Base-by-base conservation (phyloP, 257 asterid genomes). In the Gardenia jasminoides region DNA sequence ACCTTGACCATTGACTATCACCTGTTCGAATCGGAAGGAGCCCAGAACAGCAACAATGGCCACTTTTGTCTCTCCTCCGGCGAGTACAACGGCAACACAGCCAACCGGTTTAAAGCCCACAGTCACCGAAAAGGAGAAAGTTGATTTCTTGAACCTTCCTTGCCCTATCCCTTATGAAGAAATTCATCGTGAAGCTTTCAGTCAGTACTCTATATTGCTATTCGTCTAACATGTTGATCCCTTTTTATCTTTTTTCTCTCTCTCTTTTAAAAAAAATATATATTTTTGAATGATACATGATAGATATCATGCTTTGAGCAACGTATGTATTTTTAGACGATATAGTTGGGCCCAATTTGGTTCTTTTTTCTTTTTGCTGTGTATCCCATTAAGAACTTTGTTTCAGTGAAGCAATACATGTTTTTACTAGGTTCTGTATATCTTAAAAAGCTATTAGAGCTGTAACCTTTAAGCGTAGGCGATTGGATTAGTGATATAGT, bases 81-180 rank as follows among this genome's bases (percentile, higher is more conserved):
- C 90, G 78, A 76, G 82, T 39, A 64, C 85, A 30, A 36, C 81
- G 41, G 81, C 91, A 15, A 22, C 77, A 58, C 59, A 54, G 6
- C 83, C 93, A 77, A 76, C 88, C 68, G 87, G 78, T 77, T 76
- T 88, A 22, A 81, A 36, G 65, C 87, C 92, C 65, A 11, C 84
- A 56, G 85, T 85, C 78, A 79, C 81, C 66, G 87, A 80, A 82
- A 87, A 86, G 78, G 81, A 91, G 84, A 88, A 83, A 87, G 89
- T 87, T 64, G 97, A 94, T 84, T 94, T 88, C 86, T 24, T 88
- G 50, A 83, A 93, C 83, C 91, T 93, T 52, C 99, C 99, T 80
- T 93, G 96, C 82, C 99, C 99, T 65, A 90, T 94, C 76, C 96
- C 99, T 7, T 91, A 93, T 75, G 99, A 94, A 84, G 99, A 94